Evolutionary conservation across 306 rosid species (phyloP).

Genomic region (Hylodesmum podocarpum): DNA sequence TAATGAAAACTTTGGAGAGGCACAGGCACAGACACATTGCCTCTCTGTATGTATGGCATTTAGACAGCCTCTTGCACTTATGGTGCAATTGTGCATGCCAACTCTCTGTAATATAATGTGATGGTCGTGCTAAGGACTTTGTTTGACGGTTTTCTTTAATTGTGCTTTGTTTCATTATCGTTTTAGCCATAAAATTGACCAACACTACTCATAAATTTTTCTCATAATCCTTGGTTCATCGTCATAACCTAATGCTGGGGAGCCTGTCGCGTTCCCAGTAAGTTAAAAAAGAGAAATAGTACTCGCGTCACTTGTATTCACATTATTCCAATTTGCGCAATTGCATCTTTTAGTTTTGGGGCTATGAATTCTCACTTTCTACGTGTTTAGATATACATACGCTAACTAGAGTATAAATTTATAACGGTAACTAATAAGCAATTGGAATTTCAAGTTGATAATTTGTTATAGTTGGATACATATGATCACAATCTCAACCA

Average conservation of each 20-base stretch:
- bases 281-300: background rate
- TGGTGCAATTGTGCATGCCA: slow-evolving; percentile 46
- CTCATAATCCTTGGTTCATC: background rate
- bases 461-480: background rate
- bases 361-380: background rate
- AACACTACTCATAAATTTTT: background rate
- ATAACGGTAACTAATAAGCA: background rate
- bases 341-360: background rate
- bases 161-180: background rate
- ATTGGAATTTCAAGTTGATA: background rate
- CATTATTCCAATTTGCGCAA: background rate
- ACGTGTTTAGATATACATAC: no score
- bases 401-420: background rate
- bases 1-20: slow-evolving; percentile 38
- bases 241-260: background rate
- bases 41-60: slow-evolving; percentile 51
- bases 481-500: background rate
- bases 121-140: slow-evolving; percentile 35
- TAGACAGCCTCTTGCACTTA: slow-evolving; percentile 48
- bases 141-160: slow-evolving; percentile 9
- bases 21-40: slow-evolving; percentile 47
- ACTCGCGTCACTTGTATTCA: background rate
- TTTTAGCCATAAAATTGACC: background rate
- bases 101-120: slow-evolving; percentile 56
- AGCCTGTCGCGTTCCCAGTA: background rate